A percentile compares a stretch with the other conserved stretches of the same genome.
These are phyloP conservation scores for Diatrype stigma DNA, from an alignment of 2,329 filamentous ascomycete genomes.

Conservation along the genomic window DNA sequence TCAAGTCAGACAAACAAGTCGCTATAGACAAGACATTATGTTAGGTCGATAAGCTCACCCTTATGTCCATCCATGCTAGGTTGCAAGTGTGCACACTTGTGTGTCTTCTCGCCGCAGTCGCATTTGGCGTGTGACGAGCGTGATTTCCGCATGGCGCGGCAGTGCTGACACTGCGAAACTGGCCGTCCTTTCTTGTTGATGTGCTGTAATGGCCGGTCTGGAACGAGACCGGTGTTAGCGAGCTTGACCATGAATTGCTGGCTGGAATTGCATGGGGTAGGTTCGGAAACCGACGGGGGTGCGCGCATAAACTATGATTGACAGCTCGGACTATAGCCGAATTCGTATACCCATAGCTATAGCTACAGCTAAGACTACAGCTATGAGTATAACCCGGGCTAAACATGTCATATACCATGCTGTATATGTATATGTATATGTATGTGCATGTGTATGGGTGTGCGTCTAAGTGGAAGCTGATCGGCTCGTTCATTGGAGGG, in stretches of 20 bases:
- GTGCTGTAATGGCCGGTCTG: slow-evolving; percentile 86
- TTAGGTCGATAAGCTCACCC: slow-evolving; percentile 41
- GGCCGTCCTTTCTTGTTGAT: slow-evolving; percentile 98
- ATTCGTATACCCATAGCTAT: too few species aligned
- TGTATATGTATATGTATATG: background rate
- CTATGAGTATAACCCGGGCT: slow-evolving; percentile 2
- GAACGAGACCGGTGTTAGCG: slow-evolving; percentile 8
- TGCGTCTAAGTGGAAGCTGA: background rate
- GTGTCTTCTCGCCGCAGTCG: slow-evolving; percentile 91
- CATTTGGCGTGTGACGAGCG: slow-evolving; percentile 93
- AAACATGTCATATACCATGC: background rate
- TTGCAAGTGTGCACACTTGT: slow-evolving; percentile 61
- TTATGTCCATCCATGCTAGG: slow-evolving; percentile 54
- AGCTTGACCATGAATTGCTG: slow-evolving; percentile 4
- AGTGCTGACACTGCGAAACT: slow-evolving; percentile 96
- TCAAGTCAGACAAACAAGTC: slow-evolving; percentile 24
- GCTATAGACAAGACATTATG: slow-evolving; percentile 11
- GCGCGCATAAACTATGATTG: too few species aligned
- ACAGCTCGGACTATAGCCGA: too few species aligned
- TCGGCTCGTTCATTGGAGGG: background rate
- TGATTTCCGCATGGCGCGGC: slow-evolving; percentile 92
- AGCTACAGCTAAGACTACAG: too few species aligned
- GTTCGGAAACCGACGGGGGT: too few species aligned
- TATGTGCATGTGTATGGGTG: background rate
- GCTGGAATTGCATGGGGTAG: too few species aligned